A percentile compares a stretch with the other conserved stretches of the same genome.
These are phyloP conservation scores for Kockovaella imperatae DNA, from an alignment of 768 basidiomycete species.

Conservation along the genomic window DNA sequence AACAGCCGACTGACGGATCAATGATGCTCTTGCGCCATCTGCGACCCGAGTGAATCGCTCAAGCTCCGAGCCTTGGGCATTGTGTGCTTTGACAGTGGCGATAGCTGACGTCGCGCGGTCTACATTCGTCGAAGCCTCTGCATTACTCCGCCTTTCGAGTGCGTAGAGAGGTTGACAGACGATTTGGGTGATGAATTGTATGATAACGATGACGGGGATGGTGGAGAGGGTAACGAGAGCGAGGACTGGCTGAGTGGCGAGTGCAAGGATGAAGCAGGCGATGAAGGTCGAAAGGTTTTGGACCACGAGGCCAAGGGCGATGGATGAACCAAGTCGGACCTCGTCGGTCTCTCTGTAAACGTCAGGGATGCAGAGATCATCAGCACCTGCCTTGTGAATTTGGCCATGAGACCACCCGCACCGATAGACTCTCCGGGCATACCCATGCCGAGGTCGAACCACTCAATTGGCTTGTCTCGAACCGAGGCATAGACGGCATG, in stretches of 20 bases:
- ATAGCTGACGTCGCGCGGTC: constrained; percentile 68
- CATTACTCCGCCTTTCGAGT: constrained; percentile 59
- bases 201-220: constrained; percentile 69
- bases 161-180: constrained; percentile 61
- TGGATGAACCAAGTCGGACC: constrained; percentile 73
- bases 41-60: constrained; percentile 52
- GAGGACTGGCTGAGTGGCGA: constrained; percentile 68
- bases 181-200: constrained; percentile 67
- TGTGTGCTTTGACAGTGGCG: constrained; percentile 86
- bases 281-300: constrained; percentile 74
- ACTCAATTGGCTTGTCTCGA: constrained; percentile 65
- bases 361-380: not conserved
- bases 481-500: constrained; percentile 63
- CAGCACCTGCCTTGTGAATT: constrained; percentile 64
- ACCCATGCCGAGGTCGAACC: constrained; percentile 77
- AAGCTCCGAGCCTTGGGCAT: constrained; percentile 58
- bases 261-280: constrained; percentile 72
- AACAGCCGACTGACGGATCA: constrained; percentile 55
- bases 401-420: constrained; percentile 86
- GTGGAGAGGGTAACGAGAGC: constrained; percentile 87
- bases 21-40: constrained; percentile 48
- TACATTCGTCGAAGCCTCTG: constrained; percentile 66
- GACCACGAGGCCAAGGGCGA: constrained; percentile 66
- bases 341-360: constrained; percentile 80
- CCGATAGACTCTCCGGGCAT: constrained; percentile 55